These are phyloP conservation scores for Ganoderma meredithae DNA, from an alignment of 1,284 basidiomycete genomes.

Conservation along the genomic window DNA sequence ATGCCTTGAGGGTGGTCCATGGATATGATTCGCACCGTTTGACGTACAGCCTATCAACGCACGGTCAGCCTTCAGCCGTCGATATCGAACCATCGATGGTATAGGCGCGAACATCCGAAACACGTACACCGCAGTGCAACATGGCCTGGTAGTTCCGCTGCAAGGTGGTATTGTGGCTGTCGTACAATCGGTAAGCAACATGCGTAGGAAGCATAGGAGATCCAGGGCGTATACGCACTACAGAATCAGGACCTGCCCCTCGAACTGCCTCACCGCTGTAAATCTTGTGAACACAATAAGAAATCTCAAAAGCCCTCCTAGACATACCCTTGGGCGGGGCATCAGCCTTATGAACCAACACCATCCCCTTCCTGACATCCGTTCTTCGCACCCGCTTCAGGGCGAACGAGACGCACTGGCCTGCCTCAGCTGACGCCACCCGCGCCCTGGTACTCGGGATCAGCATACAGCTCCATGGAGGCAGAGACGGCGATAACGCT, in stretches of 20 bases:
- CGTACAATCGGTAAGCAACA: conserved; percentile 19
- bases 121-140: conserved; percentile 82
- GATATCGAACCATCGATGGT: neutral
- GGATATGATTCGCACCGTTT: conserved; percentile 89
- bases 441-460: conserved; percentile 61
- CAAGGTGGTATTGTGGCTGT: conserved; percentile 90
- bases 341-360: conserved; percentile 85
- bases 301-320: conserved; percentile 21
- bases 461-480: conserved; percentile 5
- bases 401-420: conserved; percentile 94
- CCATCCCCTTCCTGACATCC: conserved; percentile 94
- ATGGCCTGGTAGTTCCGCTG: conserved; percentile 92
- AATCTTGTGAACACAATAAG: conserved; percentile 8
- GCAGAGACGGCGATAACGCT: neutral
- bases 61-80: conserved; percentile 10
- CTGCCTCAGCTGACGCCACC: conserved; percentile 89
- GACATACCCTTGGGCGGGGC: conserved; percentile 73
- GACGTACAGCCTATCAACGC: conserved; percentile 71
- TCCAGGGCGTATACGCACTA: conserved; percentile 57
- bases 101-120: neutral
- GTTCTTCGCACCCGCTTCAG: conserved; percentile 88
- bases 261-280: conserved; percentile 78
- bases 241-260: conserved; percentile 86
- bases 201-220: neutral
- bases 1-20: conserved; percentile 90